A percentile compares a stretch with the other conserved stretches of the same genome.
phyloP scores from a whole-genome alignment of 202 grass and related monocot genomes.

The Zoysia matrella region DNA sequence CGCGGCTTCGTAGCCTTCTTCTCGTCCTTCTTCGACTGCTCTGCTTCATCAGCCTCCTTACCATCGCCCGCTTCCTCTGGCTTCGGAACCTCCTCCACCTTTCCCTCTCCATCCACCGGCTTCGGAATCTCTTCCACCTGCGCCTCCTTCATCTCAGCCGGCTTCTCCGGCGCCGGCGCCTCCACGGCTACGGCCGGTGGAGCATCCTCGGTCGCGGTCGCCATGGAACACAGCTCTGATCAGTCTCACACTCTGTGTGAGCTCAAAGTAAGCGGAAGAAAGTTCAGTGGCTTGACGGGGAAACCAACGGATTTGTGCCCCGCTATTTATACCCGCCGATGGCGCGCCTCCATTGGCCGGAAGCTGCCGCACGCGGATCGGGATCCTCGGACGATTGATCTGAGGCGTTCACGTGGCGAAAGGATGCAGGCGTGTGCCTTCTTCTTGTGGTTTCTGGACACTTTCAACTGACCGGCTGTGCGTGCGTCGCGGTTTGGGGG shows the following conservation, averaged over 20 bases:
- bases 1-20: conserved; percentile 47
- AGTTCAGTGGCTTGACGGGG: not conserved
- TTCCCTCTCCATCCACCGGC: not conserved
- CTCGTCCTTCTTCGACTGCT: not conserved
- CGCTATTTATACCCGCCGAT: conserved; percentile 31
- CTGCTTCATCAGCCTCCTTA: not conserved
- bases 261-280: not conserved
- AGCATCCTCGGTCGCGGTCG: conserved; percentile 45
- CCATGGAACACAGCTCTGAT: conserved; percentile 44
- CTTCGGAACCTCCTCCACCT: not conserved
- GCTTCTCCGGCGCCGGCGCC: conserved; percentile 22
- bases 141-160: too few species aligned
- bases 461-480: not conserved
- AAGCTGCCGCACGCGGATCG: conserved; percentile 41
- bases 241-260: not conserved
- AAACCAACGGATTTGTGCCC: too few species aligned
- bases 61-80: not conserved
- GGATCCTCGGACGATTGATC: conserved; percentile 36
- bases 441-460: conserved; percentile 32
- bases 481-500: not conserved
- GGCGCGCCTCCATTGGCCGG: conserved; percentile 40
- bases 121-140: not conserved
- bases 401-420: conserved; percentile 21
- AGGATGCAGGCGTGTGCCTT: not conserved
- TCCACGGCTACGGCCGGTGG: not conserved